A percentile compares a stretch with the other conserved stretches of the same genome.
Conservation (phyloP, 192 early-diverging fungal genomes). For the Allomyces macrogynus region DNA sequence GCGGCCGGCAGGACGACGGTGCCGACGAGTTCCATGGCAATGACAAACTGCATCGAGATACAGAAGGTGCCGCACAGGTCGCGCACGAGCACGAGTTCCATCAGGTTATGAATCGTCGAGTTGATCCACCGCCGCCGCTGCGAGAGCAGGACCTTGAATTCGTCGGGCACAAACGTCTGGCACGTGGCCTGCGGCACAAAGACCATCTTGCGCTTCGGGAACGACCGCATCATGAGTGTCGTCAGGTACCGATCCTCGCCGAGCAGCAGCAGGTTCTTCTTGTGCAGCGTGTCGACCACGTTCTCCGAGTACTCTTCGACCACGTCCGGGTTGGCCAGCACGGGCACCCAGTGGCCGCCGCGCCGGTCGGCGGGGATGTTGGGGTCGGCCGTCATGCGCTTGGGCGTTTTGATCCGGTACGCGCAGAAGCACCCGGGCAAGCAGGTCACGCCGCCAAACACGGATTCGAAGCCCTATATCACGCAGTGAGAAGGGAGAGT, state of each 20-base stretch:
- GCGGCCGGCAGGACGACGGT: slow-evolving; percentile 84
- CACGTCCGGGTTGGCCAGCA: slow-evolving; percentile 63
- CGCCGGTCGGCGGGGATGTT: slow-evolving; percentile 19
- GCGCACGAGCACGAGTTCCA: slow-evolving; percentile 58
- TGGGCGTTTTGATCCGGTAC: slow-evolving; percentile 68
- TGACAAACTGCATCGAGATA: slow-evolving; percentile 86
- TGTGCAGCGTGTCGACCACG: slow-evolving; percentile 70
- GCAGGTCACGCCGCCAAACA: slow-evolving; percentile 70
- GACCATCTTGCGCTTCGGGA: slow-evolving; percentile 87
- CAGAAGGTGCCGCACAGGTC: slow-evolving; percentile 80
- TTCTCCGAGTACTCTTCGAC: slow-evolving; percentile 70
- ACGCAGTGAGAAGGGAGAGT: too few relatives aligned
- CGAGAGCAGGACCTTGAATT: slow-evolving; percentile 60
- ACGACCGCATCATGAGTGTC: slow-evolving; percentile 77
- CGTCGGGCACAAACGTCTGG: slow-evolving; percentile 75
- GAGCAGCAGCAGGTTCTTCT: slow-evolving; percentile 80
- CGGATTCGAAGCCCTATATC: slow-evolving; percentile 45
- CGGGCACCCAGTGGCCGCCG: slow-evolving; percentile 48
- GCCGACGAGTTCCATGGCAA: slow-evolving; percentile 84
- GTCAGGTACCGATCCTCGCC: slow-evolving; percentile 90
- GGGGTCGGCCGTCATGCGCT: slow-evolving; percentile 45
- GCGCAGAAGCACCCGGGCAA: slow-evolving; percentile 71
- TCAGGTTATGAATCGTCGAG: slow-evolving; percentile 77
- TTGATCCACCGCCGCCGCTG: slow-evolving; percentile 91
- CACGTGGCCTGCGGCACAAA: slow-evolving; percentile 84